These are phyloP conservation scores for Mortierella alpina DNA, from an alignment of 192 early-diverging fungal species.

Conservation along the genomic window DNA sequence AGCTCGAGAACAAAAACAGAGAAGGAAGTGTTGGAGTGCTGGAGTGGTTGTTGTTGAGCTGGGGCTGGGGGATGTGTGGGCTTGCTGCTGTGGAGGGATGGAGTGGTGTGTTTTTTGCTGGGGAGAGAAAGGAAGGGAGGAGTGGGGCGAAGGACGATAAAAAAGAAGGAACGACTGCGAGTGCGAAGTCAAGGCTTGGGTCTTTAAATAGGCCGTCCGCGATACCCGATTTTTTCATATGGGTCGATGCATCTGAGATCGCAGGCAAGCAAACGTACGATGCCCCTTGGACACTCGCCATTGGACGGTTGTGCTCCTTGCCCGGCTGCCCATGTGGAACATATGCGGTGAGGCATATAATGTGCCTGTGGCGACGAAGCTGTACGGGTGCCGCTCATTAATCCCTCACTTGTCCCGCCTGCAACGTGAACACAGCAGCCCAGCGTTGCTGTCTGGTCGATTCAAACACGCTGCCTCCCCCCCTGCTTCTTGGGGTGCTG, in stretches of 20 bases:
- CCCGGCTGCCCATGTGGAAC: too few relatives aligned
- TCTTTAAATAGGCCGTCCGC: conserved; percentile 6
- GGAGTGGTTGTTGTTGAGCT: neutral
- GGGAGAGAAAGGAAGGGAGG: neutral
- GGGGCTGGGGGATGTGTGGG: neutral
- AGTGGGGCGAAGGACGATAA: conserved; percentile 5
- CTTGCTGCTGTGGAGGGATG: neutral
- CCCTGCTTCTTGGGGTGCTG: neutral
- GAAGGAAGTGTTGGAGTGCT: neutral
- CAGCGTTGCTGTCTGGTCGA: neutral
- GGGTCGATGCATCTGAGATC: neutral
- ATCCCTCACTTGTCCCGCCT: too few relatives aligned
- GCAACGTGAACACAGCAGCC: neutral
- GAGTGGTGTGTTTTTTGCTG: conserved; percentile 1
- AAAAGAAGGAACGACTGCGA: neutral
- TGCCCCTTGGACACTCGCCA: neutral
- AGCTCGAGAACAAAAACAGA: neutral
- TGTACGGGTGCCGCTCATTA: too few relatives aligned
- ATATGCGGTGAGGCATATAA: too few relatives aligned
- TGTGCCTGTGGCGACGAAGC: too few relatives aligned
- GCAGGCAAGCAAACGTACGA: neutral
- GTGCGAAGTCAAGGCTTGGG: neutral
- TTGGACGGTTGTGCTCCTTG: neutral
- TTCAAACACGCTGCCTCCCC: neutral
- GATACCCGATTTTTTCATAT: neutral